These are phyloP conservation scores for Globisporangium recalcitrans DNA, from an alignment of 352 stramenopile genomes.

Conservation along the genomic window DNA sequence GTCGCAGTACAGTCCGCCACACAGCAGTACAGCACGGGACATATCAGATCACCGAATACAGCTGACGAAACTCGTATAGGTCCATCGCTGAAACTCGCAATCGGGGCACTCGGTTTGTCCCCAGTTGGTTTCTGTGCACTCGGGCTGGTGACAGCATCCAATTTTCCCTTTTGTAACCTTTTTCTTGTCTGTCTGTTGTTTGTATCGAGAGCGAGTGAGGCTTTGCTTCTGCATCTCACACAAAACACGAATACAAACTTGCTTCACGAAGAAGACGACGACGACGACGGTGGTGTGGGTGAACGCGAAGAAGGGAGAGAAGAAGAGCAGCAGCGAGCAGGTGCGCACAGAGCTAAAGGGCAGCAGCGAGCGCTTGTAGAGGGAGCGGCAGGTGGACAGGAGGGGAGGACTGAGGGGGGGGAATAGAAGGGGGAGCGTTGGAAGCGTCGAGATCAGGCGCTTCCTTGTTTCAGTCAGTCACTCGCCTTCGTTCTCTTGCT, in stretches of 20 bases:
- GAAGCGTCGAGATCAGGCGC: not conserved
- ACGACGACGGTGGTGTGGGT: not conserved
- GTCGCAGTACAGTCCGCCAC: not conserved
- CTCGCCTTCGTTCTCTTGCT: not conserved
- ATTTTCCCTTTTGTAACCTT: constrained; percentile 2
- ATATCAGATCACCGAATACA: not conserved
- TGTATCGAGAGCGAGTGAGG: not conserved
- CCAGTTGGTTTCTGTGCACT: not conserved
- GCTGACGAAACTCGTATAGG: not conserved
- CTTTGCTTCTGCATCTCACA: constrained; percentile 1
- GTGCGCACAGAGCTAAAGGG: not conserved
- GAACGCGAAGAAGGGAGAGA: not conserved
- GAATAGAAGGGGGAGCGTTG: not conserved
- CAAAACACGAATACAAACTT: not conserved
- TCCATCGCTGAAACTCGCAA: not conserved
- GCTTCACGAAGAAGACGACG: not conserved
- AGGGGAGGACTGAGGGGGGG: not conserved
- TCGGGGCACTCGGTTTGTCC: not conserved
- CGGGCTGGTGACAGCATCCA: not conserved
- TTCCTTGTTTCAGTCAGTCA: not conserved
- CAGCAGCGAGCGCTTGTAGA: not conserved
- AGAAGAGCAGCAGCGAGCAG: not conserved
- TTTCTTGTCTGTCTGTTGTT: constrained; percentile 3
- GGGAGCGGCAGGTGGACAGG: no score
- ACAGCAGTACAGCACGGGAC: not conserved